Base-by-base conservation (phyloP, 2,329 filamentous ascomycete species). In the Penicillium vulpinum region DNA sequence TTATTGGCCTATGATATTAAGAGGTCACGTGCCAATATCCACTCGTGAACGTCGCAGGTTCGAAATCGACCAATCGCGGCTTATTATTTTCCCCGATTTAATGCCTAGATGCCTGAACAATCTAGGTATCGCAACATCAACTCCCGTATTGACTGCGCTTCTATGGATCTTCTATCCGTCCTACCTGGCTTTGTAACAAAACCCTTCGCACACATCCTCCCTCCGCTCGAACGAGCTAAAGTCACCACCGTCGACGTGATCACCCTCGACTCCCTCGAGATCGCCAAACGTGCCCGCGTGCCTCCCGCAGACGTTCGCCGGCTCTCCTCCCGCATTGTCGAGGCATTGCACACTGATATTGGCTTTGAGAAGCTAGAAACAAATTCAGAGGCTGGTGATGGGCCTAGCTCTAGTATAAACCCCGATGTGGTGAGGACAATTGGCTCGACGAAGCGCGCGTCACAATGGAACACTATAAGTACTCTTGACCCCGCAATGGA, bases 171-270 rank as follows among this genome's bases (percentile, higher is more conserved):
- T 70, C 83, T 88, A 70, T 84, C 85, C 71, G 85, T 95, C 72
- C 84, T 97, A 64, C 92, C 93, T 67, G 83, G 86, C 76, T 95
- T 97, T 71, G 84, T 88, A 59, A 82, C 84, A 62, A 81, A 84
- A 70, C 82, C 83, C 60, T 93, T 89, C 77, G 81, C 87, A 40
- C 86, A 89, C 68, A 86, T 97, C 45, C 77, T 97, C 31, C 88
- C 90, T 3, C 85, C 86, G 22, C 84, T 97, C 54, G 93, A 97
- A 77, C 85, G 85, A 72, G 86, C 90, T 67, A 81, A 82, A 50
- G 80, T 99, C 70, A 89, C 89, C 26, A 90, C 89, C 31, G 87
- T 86, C 66, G 94, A 99, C 72, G 83, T 99, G 47, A 82, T 99
- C 67, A 90, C 90, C 3, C 86, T 95, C 60, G 90, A 96, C 69